Evolutionary conservation across 2,329 filamentous ascomycete genomes (phyloP).

Genomic region (Pleoardoris graminearum): DNA sequence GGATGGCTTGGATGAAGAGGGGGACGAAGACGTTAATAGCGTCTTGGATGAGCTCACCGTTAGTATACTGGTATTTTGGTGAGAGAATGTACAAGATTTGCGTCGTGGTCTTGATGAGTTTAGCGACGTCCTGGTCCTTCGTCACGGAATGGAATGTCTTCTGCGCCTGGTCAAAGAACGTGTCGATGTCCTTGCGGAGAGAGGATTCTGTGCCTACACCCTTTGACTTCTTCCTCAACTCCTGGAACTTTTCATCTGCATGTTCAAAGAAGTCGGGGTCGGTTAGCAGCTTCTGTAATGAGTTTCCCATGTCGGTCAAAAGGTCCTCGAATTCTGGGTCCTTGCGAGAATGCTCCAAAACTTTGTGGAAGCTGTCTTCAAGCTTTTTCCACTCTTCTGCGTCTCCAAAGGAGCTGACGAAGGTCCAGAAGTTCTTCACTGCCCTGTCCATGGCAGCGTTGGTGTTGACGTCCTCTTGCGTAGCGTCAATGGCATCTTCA

Average conservation of each 20-base stretch:
- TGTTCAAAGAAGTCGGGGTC: constrained; percentile 85
- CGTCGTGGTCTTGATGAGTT: constrained; percentile 67
- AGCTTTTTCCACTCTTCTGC: constrained; percentile 74
- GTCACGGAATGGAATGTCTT: constrained; percentile 69
- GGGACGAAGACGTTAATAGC: constrained; percentile 80
- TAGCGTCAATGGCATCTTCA: constrained; percentile 66
- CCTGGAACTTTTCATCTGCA: constrained; percentile 66
- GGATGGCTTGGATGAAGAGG: constrained; percentile 72
- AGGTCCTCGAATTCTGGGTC: constrained; percentile 83
- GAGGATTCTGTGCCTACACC: constrained; percentile 66
- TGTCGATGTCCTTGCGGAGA: constrained; percentile 73
- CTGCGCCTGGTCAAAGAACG: constrained; percentile 69
- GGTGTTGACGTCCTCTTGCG: constrained; percentile 70
- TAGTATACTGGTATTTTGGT: constrained; percentile 64
- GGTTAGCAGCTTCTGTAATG: constrained; percentile 78
- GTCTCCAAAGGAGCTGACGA: constrained; percentile 80
- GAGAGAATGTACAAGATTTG: constrained; percentile 72
- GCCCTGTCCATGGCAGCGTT: constrained; percentile 77
- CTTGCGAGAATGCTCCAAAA: constrained; percentile 73
- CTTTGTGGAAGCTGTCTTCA: constrained; percentile 67
- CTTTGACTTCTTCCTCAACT: constrained; percentile 60
- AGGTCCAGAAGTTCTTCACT: constrained; percentile 76
- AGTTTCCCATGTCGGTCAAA: constrained; percentile 71
- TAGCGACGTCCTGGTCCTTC: constrained; percentile 72
- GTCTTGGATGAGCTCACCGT: constrained; percentile 74